phyloP scores from a whole-genome alignment of 805 yeast genomes.

The Schizosaccharomyces osmophilus region DNA sequence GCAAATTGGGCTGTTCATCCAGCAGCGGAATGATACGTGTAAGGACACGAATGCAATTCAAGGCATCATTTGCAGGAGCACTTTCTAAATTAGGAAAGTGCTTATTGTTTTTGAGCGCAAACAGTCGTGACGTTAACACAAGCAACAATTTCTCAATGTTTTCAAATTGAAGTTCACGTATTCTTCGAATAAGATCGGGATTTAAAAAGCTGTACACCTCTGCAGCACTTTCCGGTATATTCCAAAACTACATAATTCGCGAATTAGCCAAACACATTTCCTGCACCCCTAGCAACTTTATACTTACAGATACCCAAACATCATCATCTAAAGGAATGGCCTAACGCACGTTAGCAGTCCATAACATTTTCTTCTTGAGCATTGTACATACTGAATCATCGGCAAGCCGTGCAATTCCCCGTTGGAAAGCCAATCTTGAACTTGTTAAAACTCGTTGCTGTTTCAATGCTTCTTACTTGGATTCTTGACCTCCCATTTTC shows the following conservation, averaged over 20 bases:
- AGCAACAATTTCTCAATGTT: not conserved
- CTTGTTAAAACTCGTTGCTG: not conserved
- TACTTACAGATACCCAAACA: not conserved
- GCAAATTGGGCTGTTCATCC: not conserved
- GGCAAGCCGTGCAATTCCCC: not conserved
- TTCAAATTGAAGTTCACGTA: not conserved
- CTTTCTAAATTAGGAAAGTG: not conserved
- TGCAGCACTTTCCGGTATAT: not conserved
- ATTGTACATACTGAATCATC: not conserved
- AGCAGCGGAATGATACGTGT: not conserved
- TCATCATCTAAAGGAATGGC: not conserved
- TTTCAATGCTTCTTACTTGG: not conserved
- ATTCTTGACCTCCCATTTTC: conserved; percentile 1
- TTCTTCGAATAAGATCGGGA: not conserved
- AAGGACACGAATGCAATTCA: not conserved
- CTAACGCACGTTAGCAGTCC: not conserved
- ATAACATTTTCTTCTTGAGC: not conserved
- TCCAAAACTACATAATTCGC: not conserved
- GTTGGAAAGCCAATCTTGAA: not conserved
- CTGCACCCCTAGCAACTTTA: too few relatives aligned
- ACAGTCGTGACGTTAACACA: not conserved
- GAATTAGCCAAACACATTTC: too few relatives aligned
- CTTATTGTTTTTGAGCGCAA: not conserved
- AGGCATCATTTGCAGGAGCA: not conserved
- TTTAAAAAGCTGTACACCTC: not conserved